phyloP scores from a whole-genome alignment of 148 eudicot genomes.

The Fagopyrum tataricum region DNA sequence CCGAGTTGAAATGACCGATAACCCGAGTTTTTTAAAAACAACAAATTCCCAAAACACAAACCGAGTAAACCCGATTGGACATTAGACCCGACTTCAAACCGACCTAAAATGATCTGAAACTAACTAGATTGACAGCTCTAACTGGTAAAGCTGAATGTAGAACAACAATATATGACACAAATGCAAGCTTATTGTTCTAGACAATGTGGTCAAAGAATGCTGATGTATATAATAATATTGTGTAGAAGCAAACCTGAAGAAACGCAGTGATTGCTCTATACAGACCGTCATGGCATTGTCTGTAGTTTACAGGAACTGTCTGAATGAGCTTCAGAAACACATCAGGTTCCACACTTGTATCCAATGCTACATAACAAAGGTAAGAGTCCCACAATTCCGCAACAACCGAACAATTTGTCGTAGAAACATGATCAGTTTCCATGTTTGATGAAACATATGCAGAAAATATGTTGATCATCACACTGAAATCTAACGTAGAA shows the following conservation, averaged over 20 bases:
- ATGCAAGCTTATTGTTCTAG: too few species aligned
- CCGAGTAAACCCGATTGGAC: too few species aligned
- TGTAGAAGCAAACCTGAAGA: conserved; percentile 29
- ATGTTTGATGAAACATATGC: conserved; percentile 33
- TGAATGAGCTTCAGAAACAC: conserved; percentile 65
- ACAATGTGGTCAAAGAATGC: neutral
- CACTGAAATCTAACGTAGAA: conserved; percentile 33
- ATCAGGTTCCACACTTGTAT: conserved; percentile 32
- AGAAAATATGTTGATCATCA: conserved; percentile 58
- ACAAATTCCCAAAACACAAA: too few species aligned
- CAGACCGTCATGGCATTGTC: conserved; percentile 73
- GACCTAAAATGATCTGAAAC: too few species aligned
- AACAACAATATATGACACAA: too few species aligned
- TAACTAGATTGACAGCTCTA: too few species aligned
- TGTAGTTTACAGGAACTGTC: conserved; percentile 46
- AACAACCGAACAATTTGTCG: conserved; percentile 35
- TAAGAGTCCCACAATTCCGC: conserved; percentile 84
- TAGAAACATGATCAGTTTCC: conserved; percentile 28
- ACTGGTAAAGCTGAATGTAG: too few species aligned
- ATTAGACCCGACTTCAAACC: too few species aligned
- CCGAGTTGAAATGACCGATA: too few species aligned
- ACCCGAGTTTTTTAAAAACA: too few species aligned
- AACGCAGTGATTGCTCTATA: conserved; percentile 58
- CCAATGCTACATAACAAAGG: conserved; percentile 40
- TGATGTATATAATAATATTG: neutral